Base-by-base conservation (phyloP, 1,284 basidiomycete species). In the Hortiboletus rubellus region DNA sequence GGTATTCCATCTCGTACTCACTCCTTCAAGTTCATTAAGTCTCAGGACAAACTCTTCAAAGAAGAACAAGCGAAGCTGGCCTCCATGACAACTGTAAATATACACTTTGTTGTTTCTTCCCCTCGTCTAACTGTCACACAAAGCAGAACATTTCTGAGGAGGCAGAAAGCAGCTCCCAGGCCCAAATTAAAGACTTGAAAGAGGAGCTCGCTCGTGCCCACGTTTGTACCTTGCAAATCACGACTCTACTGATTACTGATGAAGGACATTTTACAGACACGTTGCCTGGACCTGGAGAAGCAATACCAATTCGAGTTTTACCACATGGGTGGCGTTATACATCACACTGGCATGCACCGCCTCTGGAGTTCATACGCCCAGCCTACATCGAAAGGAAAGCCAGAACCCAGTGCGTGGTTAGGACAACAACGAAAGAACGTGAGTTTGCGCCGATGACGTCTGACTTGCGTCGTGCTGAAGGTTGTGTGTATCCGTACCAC, bases 21-120 rank as follows among this genome's bases (percentile, higher is more conserved):
- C 5, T 38, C 41, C 27, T 58, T 42, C 18, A 64, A 94, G 89
- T 95, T 96, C 73, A 95, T 97, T 78, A 92, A 92, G 72, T 82
- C 87, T 52, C 95, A 97, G 72, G 94, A 96, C 76, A 91, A 92
- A 63, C 77, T 94, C 34, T 89, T 92, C 75, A 91, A 89, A 64
- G 87, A 91, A 67, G 85, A 90, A 62, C 85, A 87, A 54, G 82
- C 82, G 6, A 81, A 80, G 57, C 79, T 76, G 62, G 71, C 73
- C 33, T 62, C 66, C 8, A 40, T 54, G 46, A 60, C 70, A 11
- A 31, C 57, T n/a, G 72, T 71, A 45, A 53, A 50, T 41, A 31
- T 5, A 66, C 63, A 40, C 47, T 5, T 15, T 17, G 3, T 34
- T 36, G 6, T 11, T 42, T 46, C 22, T 34, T 53, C 6, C 3